Evolutionary conservation across 441 rosid species (phyloP), one percentile per base, ranked within the genome.

Genomic region (Eruca vesicaria): DNA sequence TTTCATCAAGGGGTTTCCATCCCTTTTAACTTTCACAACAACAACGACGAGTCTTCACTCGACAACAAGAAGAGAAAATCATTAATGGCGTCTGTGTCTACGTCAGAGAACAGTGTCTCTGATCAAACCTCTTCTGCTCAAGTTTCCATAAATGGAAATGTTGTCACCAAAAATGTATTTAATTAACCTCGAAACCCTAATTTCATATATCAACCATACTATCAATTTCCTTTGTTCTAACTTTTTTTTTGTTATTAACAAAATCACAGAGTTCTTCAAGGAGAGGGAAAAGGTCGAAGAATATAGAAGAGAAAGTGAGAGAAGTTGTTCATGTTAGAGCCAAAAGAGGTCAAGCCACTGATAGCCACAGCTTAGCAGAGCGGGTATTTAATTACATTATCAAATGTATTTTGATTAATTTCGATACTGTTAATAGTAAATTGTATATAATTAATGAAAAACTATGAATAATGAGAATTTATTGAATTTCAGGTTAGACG

Each of bases 261-360:
- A 66, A 41, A 56, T 65, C 9, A 9, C 61, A 58, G 69, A 69
- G 85, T 76, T 70, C 82, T 63, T 72, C 82, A 14, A 84, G 81
- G 61, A 84, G 84, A 80, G 87, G 88, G 64, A 88, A 93, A 62
- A 87, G 79, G 71, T 79, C 52, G 58, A 88, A 85, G 76, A 63
- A 41, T 62, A 79, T 29, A 19, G 88, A 81, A 45, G 86, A 84
- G 78, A 83, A 80, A 48, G 77, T 80, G 32, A 82, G 76, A 73
- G 90, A 85, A 60, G 88, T 86, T 35, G 89, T 88, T 82, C 93
- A 88, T 78, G 90, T 88, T 38, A 86, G 93, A 83, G 93, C 93
- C 50, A 81, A 82, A 80, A 84, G 93, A 82, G 93, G 93, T 15
- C 89, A 88, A 78, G 93, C 93, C 59, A 86, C 90, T 61, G 88